Conservation (phyloP, 306 rosid genomes). For the Neltuma alba region DNA sequence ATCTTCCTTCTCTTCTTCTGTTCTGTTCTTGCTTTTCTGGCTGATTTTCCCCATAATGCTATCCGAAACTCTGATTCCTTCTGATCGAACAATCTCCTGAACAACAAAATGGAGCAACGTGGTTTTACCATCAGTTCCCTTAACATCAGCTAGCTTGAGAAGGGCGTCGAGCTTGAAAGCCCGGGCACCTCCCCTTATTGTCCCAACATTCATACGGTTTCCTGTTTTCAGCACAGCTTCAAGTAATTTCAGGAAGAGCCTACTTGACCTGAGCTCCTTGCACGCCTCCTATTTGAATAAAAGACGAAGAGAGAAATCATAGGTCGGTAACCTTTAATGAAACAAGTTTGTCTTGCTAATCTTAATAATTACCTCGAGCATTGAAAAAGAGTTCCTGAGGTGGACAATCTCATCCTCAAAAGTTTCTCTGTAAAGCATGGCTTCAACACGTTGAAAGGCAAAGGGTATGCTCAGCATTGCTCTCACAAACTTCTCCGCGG, state of each 20-base stretch:
- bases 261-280: constrained; percentile 93
- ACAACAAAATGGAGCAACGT: constrained; percentile 92
- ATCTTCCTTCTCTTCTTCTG: constrained; percentile 78
- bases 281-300: constrained; percentile 73
- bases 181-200: constrained; percentile 90
- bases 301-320: neutral
- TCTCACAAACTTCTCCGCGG: constrained; percentile 80
- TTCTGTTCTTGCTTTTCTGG: constrained; percentile 57
- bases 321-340: neutral
- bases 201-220: constrained; percentile 95
- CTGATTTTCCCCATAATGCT: constrained; percentile 95
- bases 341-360: neutral
- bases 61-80: constrained; percentile 79
- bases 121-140: constrained; percentile 93
- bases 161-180: constrained; percentile 94
- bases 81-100: constrained; percentile 80
- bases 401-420: constrained; percentile 95
- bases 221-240: constrained; percentile 97
- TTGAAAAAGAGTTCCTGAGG: constrained; percentile 82
- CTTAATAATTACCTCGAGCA: constrained; percentile 76
- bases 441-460: constrained; percentile 78
- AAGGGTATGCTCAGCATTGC: constrained; percentile 69
- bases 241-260: constrained; percentile 83
- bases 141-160: constrained; percentile 87
- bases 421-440: constrained; percentile 85